Percentiles rank a stretch among this genome's conserved stretches.
These are phyloP conservation scores for Fusarium zealandicum DNA, from an alignment of 2,329 filamentous ascomycete species.

Conservation along the genomic window DNA sequence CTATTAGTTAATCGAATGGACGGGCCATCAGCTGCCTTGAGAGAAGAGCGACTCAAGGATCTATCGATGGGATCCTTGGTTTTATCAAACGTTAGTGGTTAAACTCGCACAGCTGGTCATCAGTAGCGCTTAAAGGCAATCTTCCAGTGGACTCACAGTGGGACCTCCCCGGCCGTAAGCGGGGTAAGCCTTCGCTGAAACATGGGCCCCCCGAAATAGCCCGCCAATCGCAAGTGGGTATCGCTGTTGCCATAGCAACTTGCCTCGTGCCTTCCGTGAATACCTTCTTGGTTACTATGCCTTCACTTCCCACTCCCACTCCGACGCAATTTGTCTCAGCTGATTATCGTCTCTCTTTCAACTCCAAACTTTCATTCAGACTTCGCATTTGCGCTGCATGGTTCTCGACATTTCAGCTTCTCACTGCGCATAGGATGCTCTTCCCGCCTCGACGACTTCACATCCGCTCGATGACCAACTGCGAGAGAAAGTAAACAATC, in stretches of 20 bases:
- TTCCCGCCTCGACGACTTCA: conserved; percentile 31
- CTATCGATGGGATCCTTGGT: neutral
- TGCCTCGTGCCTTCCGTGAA: conserved; percentile 19
- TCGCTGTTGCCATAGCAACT: conserved; percentile 38
- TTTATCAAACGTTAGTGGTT: neutral
- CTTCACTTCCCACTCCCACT: conserved; percentile 19
- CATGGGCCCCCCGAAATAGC: conserved; percentile 31
- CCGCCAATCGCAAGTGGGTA: conserved; percentile 23
- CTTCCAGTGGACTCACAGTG: conserved; percentile 31
- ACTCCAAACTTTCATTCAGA: conserved; percentile 14
- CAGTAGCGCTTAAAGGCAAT: conserved; percentile 27
- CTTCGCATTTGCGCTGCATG: conserved; percentile 28
- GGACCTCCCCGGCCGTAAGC: conserved; percentile 24
- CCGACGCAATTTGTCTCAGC: conserved; percentile 35
- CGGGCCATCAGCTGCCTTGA: conserved; percentile 29
- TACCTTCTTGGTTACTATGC: conserved; percentile 27
- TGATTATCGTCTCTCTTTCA: conserved; percentile 32
- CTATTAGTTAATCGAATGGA: conserved; percentile 25
- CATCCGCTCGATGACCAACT: conserved; percentile 38
- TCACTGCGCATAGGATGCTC: conserved; percentile 39
- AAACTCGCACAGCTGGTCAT: conserved; percentile 25
- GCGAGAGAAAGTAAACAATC: conserved; percentile 43
- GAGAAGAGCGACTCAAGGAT: conserved; percentile 20
- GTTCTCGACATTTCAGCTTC: conserved; percentile 23
- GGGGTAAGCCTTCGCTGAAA: conserved; percentile 38